These are phyloP conservation scores for Russula dissimulans DNA, from an alignment of 768 basidiomycete genomes.

Conservation along the genomic window DNA sequence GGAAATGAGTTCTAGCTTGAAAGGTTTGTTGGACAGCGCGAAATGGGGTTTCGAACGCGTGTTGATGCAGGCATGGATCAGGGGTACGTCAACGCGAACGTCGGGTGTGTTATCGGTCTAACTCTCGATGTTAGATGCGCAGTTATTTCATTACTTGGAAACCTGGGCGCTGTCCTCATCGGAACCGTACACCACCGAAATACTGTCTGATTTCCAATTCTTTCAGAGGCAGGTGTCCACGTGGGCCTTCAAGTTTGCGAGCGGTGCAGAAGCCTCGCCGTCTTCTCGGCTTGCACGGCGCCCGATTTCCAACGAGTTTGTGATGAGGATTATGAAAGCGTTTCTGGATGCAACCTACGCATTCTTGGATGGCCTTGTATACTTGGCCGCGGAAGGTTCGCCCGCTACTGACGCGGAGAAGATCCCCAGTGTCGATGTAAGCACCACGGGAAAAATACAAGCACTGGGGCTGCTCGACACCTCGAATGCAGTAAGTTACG, in stretches of 20 bases:
- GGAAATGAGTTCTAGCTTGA: slow-evolving; percentile 62
- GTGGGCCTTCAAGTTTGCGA: slow-evolving; percentile 70
- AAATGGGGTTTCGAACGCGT: slow-evolving; percentile 86
- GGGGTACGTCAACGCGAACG: slow-evolving; percentile 45
- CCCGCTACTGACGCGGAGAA: slow-evolving; percentile 34
- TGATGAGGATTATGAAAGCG: slow-evolving; percentile 67
- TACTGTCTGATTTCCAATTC: slow-evolving; percentile 64
- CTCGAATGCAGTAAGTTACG: slow-evolving; percentile 45
- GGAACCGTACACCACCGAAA: slow-evolving; percentile 60
- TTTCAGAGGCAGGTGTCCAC: slow-evolving; percentile 77
- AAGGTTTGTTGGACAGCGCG: slow-evolving; percentile 66
- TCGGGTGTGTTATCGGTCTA: background rate
- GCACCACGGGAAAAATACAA: slow-evolving; percentile 31
- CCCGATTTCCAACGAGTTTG: slow-evolving; percentile 51
- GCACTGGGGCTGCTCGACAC: slow-evolving; percentile 51
- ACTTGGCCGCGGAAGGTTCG: slow-evolving; percentile 65
- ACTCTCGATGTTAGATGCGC: slow-evolving; percentile 50
- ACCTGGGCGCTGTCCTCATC: slow-evolving; percentile 64
- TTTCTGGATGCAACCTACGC: slow-evolving; percentile 82
- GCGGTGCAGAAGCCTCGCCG: slow-evolving; percentile 53
- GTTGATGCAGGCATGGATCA: slow-evolving; percentile 68
- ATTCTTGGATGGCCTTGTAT: slow-evolving; percentile 78
- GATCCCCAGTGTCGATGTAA: slow-evolving; percentile 26
- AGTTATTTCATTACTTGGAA: slow-evolving; percentile 75
- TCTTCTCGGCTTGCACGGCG: slow-evolving; percentile 46